Base-by-base conservation (phyloP, 345 rosid genomes). In the Eucalyptus microcorys region DNA sequence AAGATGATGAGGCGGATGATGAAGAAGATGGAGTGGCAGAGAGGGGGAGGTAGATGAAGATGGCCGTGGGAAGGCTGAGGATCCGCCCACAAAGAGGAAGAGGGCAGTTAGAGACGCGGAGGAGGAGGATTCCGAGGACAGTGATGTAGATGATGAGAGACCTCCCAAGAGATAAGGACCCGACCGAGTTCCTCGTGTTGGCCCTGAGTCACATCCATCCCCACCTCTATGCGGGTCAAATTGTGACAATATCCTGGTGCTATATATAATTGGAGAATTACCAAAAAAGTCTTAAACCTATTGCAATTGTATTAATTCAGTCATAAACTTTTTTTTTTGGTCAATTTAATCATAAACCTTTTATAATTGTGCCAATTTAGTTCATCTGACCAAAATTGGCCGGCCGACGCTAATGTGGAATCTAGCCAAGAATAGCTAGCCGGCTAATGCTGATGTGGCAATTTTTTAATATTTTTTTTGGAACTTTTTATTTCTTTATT, bases 1-100 rank as follows among this genome's bases (percentile, higher is more conserved):
- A 93, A n/a, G 95, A 93, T 0, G 94, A 93, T 3, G 93, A 91
- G 17, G 92, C 4, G 10, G 86, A 43, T 8, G 86, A 83, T 11
- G 86, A 81, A 21, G 86, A 48, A 24, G 86, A 48, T 83, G 96
- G 92, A 30, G 98, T 94, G 93, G 95, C 93, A 17, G 96, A 40
- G 96, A 94, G 32, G 95, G 91, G 14, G 96, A 95, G 5, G 96
- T 92, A 5, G 49, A 49, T 5, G 94, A 92, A 3, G 95, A 92
- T 61, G 93, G 92, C 19, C 93, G 93, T 0, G 94, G 93, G 3
- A 92, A 92, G 16, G 84, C 71, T 11, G 85, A 87, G 57, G 61
- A 64, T 42, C 84, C 85, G 24, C 84, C 85, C 11, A 34, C 42
- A 4, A 32, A 71, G 83, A 87, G 88, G 85, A 87, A 87, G 88